A percentile compares a stretch with the other conserved stretches of the same genome.
These are phyloP conservation scores for Brassica carinata DNA, from an alignment of 345 rosid genomes.

Conservation along the genomic window DNA sequence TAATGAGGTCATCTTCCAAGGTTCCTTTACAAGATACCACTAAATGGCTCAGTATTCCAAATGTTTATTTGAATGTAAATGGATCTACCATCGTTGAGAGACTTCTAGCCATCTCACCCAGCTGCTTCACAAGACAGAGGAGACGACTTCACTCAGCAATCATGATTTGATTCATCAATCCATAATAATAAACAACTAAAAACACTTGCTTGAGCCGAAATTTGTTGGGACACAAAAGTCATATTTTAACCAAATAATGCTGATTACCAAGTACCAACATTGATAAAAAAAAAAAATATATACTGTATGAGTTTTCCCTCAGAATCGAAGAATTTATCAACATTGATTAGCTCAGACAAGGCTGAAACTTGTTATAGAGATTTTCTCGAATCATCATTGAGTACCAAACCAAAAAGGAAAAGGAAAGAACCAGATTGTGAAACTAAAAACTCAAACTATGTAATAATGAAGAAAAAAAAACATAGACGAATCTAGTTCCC, in stretches of 20 bases:
- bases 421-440: neutral
- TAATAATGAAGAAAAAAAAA: neutral
- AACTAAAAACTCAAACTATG: neutral
- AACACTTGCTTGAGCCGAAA: neutral
- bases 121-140: no score
- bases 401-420: neutral
- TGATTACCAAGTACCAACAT: neutral
- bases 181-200: neutral
- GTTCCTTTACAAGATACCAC: no score
- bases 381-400: slow-evolving; percentile 39
- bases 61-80: no score
- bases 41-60: no score
- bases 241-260: no score
- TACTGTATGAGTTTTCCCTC: slow-evolving; percentile 15
- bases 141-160: no score
- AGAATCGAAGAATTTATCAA: slow-evolving; percentile 40
- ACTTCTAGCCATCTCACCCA: no score
- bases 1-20: no score
- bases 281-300: neutral
- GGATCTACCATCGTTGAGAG: no score
- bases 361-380: slow-evolving; percentile 39
- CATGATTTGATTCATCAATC: neutral
- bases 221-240: neutral
- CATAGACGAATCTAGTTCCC: slow-evolving; percentile 10
- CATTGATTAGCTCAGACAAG: slow-evolving; percentile 42